Percentiles rank a stretch among this genome's conserved stretches.
Evolutionary conservation across 2,329 filamentous ascomycete genomes (phyloP).

Genomic region (Ophiocordyceps robertsii): DNA sequence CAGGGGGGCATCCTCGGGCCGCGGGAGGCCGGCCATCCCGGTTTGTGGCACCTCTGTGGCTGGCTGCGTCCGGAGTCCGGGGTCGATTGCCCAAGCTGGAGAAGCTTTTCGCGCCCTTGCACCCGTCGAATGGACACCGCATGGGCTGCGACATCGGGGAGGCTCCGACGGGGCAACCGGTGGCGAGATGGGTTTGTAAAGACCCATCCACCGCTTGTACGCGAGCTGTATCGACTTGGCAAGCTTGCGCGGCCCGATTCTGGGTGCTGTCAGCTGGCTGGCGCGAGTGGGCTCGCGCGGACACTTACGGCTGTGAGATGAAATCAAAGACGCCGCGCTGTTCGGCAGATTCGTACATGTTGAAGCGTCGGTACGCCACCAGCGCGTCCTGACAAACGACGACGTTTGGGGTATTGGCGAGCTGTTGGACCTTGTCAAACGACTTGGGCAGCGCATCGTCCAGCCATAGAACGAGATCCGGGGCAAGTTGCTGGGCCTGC

Average conservation of each 20-base stretch:
- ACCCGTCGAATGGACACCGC: background rate
- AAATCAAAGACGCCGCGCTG: constrained; percentile 18
- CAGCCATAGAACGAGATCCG: constrained; percentile 13
- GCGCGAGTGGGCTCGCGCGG: background rate
- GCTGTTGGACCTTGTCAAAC: background rate
- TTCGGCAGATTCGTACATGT: constrained; percentile 5
- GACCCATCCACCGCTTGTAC: background rate
- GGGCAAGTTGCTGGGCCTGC: constrained; percentile 3
- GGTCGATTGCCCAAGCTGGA: background rate
- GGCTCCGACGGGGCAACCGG: background rate
- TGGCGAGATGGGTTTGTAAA: constrained; percentile 2
- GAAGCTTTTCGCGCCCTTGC: background rate
- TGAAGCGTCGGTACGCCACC: constrained; percentile 12
- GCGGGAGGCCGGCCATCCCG: background rate
- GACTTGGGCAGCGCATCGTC: background rate
- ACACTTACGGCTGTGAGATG: constrained; percentile 23
- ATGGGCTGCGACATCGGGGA: background rate
- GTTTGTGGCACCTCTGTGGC: background rate
- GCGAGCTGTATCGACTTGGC: background rate
- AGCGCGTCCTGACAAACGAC: constrained; percentile 19
- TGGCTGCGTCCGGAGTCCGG: background rate
- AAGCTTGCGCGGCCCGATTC: constrained; percentile 22
- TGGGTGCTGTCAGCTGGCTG: constrained; percentile 2
- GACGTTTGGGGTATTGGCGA: constrained; percentile 9
- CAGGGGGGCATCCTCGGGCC: background rate